phyloP scores from a whole-genome alignment of 768 basidiomycete genomes.

The Paxillus ammoniavirescens region DNA sequence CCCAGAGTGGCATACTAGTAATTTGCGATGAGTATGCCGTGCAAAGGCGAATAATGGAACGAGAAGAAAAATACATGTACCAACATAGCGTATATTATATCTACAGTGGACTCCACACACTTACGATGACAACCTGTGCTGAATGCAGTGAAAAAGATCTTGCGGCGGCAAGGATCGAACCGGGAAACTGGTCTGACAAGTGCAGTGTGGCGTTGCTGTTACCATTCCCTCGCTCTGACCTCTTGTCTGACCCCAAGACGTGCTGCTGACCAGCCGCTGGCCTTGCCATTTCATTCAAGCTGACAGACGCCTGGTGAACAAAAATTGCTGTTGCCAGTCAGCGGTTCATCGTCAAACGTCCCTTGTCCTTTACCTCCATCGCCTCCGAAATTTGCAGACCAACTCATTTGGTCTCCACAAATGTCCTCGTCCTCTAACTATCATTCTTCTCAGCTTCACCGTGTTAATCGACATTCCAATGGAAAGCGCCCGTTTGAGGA shows the following conservation, averaged over 20 bases:
- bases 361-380: conserved; percentile 10
- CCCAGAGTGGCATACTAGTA: not conserved
- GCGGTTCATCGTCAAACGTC: not conserved
- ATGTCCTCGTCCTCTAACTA: conserved; percentile 24
- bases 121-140: not conserved
- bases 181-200: not conserved
- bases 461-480: conserved; percentile 24
- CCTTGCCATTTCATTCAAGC: conserved; percentile 4
- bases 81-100: not conserved
- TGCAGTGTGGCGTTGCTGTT: not conserved
- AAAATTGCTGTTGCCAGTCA: not conserved
- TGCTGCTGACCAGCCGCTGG: not conserved
- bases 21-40: no score
- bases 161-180: not conserved
- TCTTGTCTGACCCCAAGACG: no score
- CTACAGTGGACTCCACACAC: not conserved
- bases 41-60: no score
- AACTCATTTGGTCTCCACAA: conserved; percentile 9
- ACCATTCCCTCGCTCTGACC: no score
- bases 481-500: conserved; percentile 34
- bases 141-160: not conserved
- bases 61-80: conserved; percentile 1
- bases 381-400: conserved; percentile 12
- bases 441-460: conserved; percentile 24
- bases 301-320: not conserved